A percentile compares a stretch with the other conserved stretches of the same genome.
phyloP scores from a whole-genome alignment of 2,329 filamentous ascomycete genomes.

The Venturiaceae sp. region DNA sequence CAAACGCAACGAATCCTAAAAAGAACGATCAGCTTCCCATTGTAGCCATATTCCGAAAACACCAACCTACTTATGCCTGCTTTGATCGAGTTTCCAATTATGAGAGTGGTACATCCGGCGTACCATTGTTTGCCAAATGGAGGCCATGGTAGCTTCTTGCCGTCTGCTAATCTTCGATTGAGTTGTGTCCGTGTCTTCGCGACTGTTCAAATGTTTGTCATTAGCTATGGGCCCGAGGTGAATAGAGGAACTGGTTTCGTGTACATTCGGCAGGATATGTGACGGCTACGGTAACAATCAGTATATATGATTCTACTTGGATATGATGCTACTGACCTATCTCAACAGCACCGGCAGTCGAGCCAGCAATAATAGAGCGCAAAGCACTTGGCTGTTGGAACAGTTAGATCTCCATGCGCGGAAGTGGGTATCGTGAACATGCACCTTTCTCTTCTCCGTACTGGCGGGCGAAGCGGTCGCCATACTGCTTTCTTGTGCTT shows the following conservation, averaged over 20 bases:
- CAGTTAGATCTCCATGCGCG: background rate
- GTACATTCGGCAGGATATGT: conserved; percentile 94
- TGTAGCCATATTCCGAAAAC: background rate
- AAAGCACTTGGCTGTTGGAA: conserved; percentile 58
- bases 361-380: conserved; percentile 84
- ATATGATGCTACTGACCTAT: conserved; percentile 53
- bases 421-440: background rate
- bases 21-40: background rate
- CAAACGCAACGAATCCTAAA: conserved; percentile 84
- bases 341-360: conserved; percentile 88
- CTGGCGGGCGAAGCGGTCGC: conserved; percentile 17
- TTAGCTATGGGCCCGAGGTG: conserved; percentile 2
- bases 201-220: conserved; percentile 39
- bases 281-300: conserved; percentile 49
- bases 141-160: conserved; percentile 87
- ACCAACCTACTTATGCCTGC: conserved; percentile 72
- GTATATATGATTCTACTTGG: conserved; percentile 8
- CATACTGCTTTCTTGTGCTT: background rate
- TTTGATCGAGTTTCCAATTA: conserved; percentile 94
- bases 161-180: conserved; percentile 71
- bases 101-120: conserved; percentile 91
- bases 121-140: conserved; percentile 95
- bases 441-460: conserved; percentile 24
- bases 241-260: conserved; percentile 9
- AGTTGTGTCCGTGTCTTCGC: conserved; percentile 93